Evolutionary conservation across 2,329 filamentous ascomycete species (phyloP).

Genomic region (Gaeumannomyces sp.): DNA sequence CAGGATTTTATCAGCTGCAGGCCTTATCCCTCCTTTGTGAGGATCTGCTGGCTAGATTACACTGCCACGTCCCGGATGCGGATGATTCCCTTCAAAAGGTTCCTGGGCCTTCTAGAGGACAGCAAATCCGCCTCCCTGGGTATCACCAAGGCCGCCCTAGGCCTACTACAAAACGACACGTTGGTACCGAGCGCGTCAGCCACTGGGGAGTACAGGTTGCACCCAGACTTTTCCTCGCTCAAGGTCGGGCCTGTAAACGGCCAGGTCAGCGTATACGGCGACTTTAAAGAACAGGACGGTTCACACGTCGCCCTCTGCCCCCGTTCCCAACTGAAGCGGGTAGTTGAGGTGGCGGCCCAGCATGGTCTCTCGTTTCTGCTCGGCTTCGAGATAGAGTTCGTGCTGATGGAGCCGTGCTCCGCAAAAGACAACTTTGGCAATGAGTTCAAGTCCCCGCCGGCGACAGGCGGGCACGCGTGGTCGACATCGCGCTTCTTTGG

Average conservation of each 20-base stretch:
- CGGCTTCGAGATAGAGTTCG: slow-evolving; percentile 78
- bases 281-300: slow-evolving; percentile 55
- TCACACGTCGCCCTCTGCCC: slow-evolving; percentile 53
- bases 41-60: slow-evolving; percentile 73
- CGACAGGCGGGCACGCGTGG: slow-evolving; percentile 65
- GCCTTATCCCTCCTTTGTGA: slow-evolving; percentile 55
- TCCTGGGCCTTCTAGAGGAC: slow-evolving; percentile 40
- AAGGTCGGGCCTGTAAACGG: slow-evolving; percentile 50
- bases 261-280: slow-evolving; percentile 60
- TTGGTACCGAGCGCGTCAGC: slow-evolving; percentile 47
- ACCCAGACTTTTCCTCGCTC: slow-evolving; percentile 60
- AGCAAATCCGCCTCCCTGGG: slow-evolving; percentile 36
- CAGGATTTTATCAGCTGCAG: slow-evolving; percentile 39
- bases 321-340: slow-evolving; percentile 51
- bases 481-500: slow-evolving; percentile 58
- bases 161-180: slow-evolving; percentile 62
- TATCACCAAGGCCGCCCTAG: slow-evolving; percentile 58
- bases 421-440: too few relatives aligned
- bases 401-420: slow-evolving; percentile 50
- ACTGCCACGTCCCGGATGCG: slow-evolving; percentile 63
- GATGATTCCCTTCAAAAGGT: slow-evolving; percentile 58
- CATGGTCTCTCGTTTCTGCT: slow-evolving; percentile 55
- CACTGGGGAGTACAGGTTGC: slow-evolving; percentile 60
- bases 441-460: slow-evolving; percentile 29
- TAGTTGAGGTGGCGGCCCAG: slow-evolving; percentile 44